Evolutionary conservation across 805 yeast species (phyloP), one percentile per base, ranked within the genome.

Genomic region (Nakazawaea wickerhamii): DNA sequence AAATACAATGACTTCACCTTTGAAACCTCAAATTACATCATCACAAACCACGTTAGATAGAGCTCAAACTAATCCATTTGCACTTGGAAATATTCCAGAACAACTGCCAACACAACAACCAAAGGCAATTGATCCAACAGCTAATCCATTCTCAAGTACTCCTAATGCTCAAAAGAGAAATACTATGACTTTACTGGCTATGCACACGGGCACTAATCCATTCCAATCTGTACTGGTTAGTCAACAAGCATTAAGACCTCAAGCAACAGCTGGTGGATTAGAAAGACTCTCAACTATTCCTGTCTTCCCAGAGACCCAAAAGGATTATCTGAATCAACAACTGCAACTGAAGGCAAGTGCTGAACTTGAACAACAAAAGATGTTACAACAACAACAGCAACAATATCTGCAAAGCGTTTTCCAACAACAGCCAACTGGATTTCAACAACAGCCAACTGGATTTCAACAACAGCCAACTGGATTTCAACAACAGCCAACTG

Each of bases 241-340:
- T 38, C 49, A 48, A 44, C 54, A 58, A 48, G 47, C 60, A 38
- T 43, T 68, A 50, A 58, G 65, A 52, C 61, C 67, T 20, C 78
- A 72, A 50, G 70, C 71, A 3, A 77, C 83, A 3, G 78, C 81
- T 39, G 85, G 85, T 3, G 85, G 85, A 0, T 68, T 75, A 49
- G 85, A 79, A 53, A 57, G 62, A 36, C 55, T 78, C 33, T 76
- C 75, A 14, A 78, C 84, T 2, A 61, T 70, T 4, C 71, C 84
- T 2, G 81, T 77, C 17, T 79, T 77, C 50, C 81, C 81, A 0
- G 73, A 74, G 49, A 73, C 80, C 7, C 56, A 48, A 19, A 47
- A 46, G 20, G 32, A 41, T 7, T 35, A 17, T n/a, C 52, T 48
- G n/a, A 53, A 52, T 30, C 57, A 51, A 18, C 54, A 50, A 18